A percentile compares a stretch with the other conserved stretches of the same genome.
Conservation (phyloP, 305 asterid species). For the Ilex paraguariensis region DNA sequence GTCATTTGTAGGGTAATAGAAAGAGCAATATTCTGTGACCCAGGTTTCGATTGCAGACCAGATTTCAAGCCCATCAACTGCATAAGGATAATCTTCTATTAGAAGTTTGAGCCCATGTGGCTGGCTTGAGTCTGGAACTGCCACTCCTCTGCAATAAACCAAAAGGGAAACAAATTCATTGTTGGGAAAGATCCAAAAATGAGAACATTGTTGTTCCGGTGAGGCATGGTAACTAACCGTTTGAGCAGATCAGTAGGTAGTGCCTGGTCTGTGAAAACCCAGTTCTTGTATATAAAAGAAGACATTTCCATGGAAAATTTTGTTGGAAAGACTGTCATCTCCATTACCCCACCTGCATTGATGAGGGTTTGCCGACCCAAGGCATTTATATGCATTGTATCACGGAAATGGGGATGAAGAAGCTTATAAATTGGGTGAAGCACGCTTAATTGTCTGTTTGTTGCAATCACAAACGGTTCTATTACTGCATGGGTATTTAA, state of each 20-base stretch:
- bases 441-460: conserved; percentile 47
- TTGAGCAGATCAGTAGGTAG: conserved; percentile 53
- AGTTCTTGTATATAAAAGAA: conserved; percentile 31
- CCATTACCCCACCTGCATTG: conserved; percentile 55
- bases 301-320: conserved; percentile 58
- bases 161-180: not conserved
- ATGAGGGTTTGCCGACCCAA: conserved; percentile 53
- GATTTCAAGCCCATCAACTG: conserved; percentile 85
- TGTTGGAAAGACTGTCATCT: conserved; percentile 51
- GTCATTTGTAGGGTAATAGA: conserved; percentile 56
- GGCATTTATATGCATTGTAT: conserved; percentile 57
- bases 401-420: conserved; percentile 59
- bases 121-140: conserved; percentile 52
- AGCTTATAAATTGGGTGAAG: conserved; percentile 59
- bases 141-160: conserved; percentile 62
- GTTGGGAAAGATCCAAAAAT: not conserved
- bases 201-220: not conserved
- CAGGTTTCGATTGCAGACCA: conserved; percentile 78
- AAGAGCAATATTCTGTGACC: conserved; percentile 68
- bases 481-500: conserved; percentile 56
- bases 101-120: conserved; percentile 63
- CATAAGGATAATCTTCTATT: conserved; percentile 89
- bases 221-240: conserved; percentile 24
- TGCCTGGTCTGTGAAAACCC: conserved; percentile 58
- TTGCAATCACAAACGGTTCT: conserved; percentile 56